Conservation (phyloP, 768 basidiomycete species). For the Sistotremastrum suecicum region DNA sequence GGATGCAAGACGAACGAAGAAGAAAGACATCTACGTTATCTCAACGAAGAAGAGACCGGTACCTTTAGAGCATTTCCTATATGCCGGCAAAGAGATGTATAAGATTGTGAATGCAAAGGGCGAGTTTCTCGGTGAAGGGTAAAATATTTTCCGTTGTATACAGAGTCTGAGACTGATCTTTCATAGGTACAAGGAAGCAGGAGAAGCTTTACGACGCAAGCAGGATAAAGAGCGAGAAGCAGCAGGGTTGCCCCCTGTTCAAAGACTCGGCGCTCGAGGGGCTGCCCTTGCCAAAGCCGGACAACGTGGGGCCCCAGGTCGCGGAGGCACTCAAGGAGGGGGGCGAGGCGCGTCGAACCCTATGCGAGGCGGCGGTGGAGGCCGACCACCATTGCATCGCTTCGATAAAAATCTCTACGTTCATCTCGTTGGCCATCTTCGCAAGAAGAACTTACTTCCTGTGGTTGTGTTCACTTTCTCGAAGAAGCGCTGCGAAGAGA, state of each 20-base stretch:
- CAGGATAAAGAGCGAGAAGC: conserved; percentile 98
- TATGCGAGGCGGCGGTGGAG: conserved; percentile 28
- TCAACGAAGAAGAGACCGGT: conserved; percentile 93
- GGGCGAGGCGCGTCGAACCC: conserved; percentile 20
- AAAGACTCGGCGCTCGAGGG: conserved; percentile 71
- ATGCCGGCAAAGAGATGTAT: conserved; percentile 84
- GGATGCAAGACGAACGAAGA: conserved; percentile 75
- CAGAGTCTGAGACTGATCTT: conserved; percentile 2
- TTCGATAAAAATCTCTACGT: conserved; percentile 89
- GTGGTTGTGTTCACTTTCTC: conserved; percentile 96
- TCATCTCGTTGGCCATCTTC: conserved; percentile 73
- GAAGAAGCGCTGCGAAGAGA: conserved; percentile 94
- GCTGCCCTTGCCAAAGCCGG: conserved; percentile 37
- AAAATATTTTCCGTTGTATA: conserved; percentile 7
- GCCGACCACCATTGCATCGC: conserved; percentile 49
- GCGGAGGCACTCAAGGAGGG: conserved; percentile 31
- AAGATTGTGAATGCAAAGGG: conserved; percentile 84
- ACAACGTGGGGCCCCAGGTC: conserved; percentile 24
- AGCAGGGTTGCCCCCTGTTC: conserved; percentile 77
- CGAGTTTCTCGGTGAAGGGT: conserved; percentile 64
- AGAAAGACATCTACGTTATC: conserved; percentile 98
- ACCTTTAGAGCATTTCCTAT: conserved; percentile 91
- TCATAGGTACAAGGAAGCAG: conserved; percentile 75
- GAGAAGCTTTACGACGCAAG: conserved; percentile 78
- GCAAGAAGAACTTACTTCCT: conserved; percentile 77